Evolutionary conservation across 1,284 basidiomycete species (phyloP).

Genomic region (Boletus mariae): DNA sequence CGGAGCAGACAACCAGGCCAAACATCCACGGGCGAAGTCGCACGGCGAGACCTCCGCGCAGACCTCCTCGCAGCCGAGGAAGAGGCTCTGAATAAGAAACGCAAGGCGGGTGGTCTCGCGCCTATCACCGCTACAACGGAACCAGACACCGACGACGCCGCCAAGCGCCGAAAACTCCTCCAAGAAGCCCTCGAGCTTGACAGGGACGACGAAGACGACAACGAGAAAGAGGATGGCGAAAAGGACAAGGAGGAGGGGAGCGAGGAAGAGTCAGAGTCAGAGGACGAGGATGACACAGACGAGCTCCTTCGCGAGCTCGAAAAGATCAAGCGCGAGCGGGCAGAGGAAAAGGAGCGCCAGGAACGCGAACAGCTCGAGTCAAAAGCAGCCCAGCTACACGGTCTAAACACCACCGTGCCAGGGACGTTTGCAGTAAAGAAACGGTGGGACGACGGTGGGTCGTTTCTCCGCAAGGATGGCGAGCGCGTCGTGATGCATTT

Average conservation of each 20-base stretch:
- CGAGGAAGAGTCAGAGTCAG: constrained; percentile 44
- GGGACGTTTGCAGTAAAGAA: constrained; percentile 88
- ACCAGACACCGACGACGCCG: constrained; percentile 58
- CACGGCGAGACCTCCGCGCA: constrained; percentile 73
- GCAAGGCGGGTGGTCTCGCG: constrained; percentile 76
- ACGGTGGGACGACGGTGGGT: constrained; percentile 89
- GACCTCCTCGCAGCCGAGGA: constrained; percentile 82
- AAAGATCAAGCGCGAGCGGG: constrained; percentile 92
- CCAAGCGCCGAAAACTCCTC: constrained; percentile 76
- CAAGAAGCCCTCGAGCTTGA: constrained; percentile 84
- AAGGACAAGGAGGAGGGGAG: constrained; percentile 36
- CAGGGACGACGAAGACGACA: constrained; percentile 77
- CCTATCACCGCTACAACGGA: constrained; percentile 32
- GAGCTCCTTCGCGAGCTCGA: constrained; percentile 90
- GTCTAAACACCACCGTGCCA: constrained; percentile 69
- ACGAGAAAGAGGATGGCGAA: constrained; percentile 44
- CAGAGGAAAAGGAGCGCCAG: constrained; percentile 83
- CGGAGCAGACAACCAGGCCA: constrained; percentile 76
- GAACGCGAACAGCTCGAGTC: constrained; percentile 72
- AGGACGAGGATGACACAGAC: constrained; percentile 82
- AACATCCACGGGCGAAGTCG: constrained; percentile 71
- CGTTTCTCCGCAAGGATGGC: not conserved
- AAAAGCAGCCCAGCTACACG: constrained; percentile 71
- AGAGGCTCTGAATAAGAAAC: constrained; percentile 81
- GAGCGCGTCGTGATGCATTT: not conserved